Base-by-base conservation (phyloP, 2,329 filamentous ascomycete genomes). In the Leptographium procerum region DNA sequence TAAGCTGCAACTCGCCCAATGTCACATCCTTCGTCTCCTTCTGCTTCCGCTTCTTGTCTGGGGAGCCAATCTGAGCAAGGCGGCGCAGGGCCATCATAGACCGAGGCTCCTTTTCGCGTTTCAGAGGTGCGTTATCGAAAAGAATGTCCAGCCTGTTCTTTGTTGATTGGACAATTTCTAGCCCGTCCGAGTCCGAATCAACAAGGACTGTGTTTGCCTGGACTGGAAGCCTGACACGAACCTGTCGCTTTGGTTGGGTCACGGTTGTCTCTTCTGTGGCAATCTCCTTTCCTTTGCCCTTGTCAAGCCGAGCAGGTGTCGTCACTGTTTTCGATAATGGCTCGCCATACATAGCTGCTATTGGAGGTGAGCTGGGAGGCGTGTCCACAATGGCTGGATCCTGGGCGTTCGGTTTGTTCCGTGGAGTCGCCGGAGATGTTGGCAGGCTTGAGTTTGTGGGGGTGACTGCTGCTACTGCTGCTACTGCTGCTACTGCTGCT, bases 51-150 rank as follows among this genome's bases (percentile, higher is more conserved):
- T 70, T 66, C 67, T 76, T 73, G 51, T 74, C 79, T 55, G 80
- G 86, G 7, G 85, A 86, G 56, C 57, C 80, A 26, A 94, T 71
- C 61, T 90, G 84, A 3, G 90, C 89, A 16, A 95, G 80, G 59
- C 83, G 81, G 60, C 86, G 86, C n/a, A 94, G 75, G 19, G 80
- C 81, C 29, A 85, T 78, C 60, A 92, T 74, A 0, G 87, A 83
- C 29, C 77, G 76, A 1, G 81, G 75, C 65, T 88, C 85, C 56
- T 83, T 77, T n/a, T 78, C 72, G 66, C 82, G 83, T 66, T 80
- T 83, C 55, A 75, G 73, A 0, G 86, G 87, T 3, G 87, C 69
- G 19, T 81, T 85, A 66, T 90, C 83, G 64, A 95, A 91, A 2
- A 89, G 79, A n/a, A 75, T 73, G 60, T 81, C 76, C 29, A 85